A percentile compares a stretch with the other conserved stretches of the same genome.
phyloP scores from a whole-genome alignment of 2,329 filamentous ascomycete genomes.

The Daldinia sp. region DNA sequence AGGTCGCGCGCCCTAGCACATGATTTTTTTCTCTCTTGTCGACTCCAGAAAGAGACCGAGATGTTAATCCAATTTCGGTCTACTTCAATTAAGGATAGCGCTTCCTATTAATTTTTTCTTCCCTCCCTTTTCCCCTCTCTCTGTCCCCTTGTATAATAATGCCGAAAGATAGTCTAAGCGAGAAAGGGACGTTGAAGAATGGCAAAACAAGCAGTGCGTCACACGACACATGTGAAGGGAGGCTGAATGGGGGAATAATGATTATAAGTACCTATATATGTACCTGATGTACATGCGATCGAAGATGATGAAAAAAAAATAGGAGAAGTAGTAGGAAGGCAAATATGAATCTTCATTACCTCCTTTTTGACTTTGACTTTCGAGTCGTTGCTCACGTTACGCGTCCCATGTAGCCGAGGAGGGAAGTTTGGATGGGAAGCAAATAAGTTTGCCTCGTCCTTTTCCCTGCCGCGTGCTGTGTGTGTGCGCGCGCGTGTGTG shows the following conservation, averaged over 20 bases:
- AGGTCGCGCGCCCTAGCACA: conserved; percentile 22
- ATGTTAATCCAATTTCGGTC: conserved; percentile 34
- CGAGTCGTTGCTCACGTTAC: conserved; percentile 29
- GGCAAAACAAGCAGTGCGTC: conserved; percentile 13
- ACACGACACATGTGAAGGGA: conserved; percentile 9
- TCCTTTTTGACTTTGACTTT: conserved; percentile 37
- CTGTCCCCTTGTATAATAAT: conserved; percentile 24
- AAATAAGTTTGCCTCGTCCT: conserved; percentile 38
- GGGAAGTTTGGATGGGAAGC: conserved; percentile 12
- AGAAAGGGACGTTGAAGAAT: conserved; percentile 11
- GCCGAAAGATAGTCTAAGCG: conserved; percentile 29
- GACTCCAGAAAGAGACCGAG: conserved; percentile 43
- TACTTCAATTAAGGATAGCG: conserved; percentile 24
- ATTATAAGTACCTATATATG: background rate
- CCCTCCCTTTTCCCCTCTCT: too few species aligned
- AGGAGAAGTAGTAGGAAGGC: background rate
- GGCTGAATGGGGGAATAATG: conserved; percentile 11
- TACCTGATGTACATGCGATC: background rate
- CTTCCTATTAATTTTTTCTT: background rate
- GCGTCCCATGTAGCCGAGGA: conserved; percentile 29
- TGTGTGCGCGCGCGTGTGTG: background rate
- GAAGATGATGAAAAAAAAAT: background rate
- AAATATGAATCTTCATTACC: conserved; percentile 4
- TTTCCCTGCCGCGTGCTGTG: conserved; percentile 4
- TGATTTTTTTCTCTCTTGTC: conserved; percentile 21